Percentiles rank a stretch among this genome's conserved stretches.
phyloP scores from a whole-genome alignment of 1,139 yeast genomes.

The Kurtzmaniella quercitrusa region DNA sequence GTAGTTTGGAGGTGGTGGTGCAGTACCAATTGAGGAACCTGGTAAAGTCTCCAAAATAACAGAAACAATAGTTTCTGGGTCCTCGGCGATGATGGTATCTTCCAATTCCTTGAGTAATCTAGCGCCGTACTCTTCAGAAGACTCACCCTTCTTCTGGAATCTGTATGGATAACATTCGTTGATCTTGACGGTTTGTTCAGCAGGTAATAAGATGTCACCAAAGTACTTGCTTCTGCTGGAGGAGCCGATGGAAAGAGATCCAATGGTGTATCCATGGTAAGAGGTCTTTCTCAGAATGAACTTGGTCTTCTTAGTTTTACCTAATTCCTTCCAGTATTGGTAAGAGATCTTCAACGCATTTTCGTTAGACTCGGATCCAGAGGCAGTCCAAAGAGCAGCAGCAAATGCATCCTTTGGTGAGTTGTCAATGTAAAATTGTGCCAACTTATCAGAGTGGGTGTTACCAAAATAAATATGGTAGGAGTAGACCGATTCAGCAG shows the following conservation, averaged over 20 bases:
- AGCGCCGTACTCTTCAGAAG: slow-evolving; percentile 45
- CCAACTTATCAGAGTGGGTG: slow-evolving; percentile 46
- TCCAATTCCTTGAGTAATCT: slow-evolving; percentile 46
- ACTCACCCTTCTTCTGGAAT: slow-evolving; percentile 40
- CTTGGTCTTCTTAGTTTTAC: slow-evolving; percentile 45
- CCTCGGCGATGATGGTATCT: slow-evolving; percentile 43
- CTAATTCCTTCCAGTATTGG: slow-evolving; percentile 52
- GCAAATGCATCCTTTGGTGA: slow-evolving; percentile 54
- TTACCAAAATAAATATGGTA: slow-evolving; percentile 43
- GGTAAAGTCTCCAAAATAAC: slow-evolving; percentile 53
- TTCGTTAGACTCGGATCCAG: slow-evolving; percentile 63
- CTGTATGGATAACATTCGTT: slow-evolving; percentile 50
- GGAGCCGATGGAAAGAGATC: slow-evolving; percentile 48
- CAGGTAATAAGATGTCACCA: slow-evolving; percentile 37
- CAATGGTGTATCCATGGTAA: slow-evolving; percentile 59
- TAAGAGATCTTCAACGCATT: slow-evolving; percentile 54
- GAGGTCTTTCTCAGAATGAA: slow-evolving; percentile 51
- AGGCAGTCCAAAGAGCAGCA: slow-evolving; percentile 52
- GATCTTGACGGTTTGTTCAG: slow-evolving; percentile 41
- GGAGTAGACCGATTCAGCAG: slow-evolving; percentile 40
- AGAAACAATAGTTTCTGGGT: slow-evolving; percentile 52
- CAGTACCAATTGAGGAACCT: slow-evolving; percentile 57
- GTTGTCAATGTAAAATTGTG: slow-evolving; percentile 48
- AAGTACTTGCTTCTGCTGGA: slow-evolving; percentile 41
- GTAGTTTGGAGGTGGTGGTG: slow-evolving; percentile 55